Base-by-base conservation (phyloP, 768 basidiomycete species). In the Boletales sp. region DNA sequence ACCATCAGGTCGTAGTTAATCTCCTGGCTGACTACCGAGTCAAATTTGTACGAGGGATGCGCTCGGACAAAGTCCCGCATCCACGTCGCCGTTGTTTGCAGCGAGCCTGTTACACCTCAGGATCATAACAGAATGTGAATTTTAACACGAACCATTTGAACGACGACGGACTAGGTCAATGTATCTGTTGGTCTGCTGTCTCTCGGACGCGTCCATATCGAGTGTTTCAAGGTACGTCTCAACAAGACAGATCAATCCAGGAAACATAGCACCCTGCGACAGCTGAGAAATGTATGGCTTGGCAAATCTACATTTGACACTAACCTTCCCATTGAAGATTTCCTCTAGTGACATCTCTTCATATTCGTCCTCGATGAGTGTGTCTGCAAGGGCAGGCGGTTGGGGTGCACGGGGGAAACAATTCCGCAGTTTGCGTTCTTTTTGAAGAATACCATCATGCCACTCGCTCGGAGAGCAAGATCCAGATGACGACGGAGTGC, bases 1-100 rank as follows among this genome's bases (percentile, higher is more conserved):
- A 83, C 76, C 64, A 97, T 75, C 24, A 99, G 78, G 70, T 99
- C 97, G 64, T 94, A 97, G 63, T 94, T 97, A 63, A 98, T 92
- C 69, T 88, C 84, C 60, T 90, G 80, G 44, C 77, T 87, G 17
- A 99, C 91, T 44, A 88, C 86, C n/a, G 93, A 95, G 70, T 99
- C 93, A 43, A 82, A 78, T 67, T 87, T 86, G 73, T 99, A 99
- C n/a, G 73, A 79, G 8, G 94, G 90, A 67, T 99, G 97, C 2
- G 84, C 79, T 21, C 84, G 82, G 38, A 99, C 88, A 69, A 97
- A 98, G 41, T 87, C 78, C 32, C 97, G 81, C 49, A 97, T 94
- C 93, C 93, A 99, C 4, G 84, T 82, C 11, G 97, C 97, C 8
- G 91, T 82, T 0, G 97, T 97, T 64, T 82, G 66, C 21, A 97